Base-by-base conservation (phyloP, 495 filamentous ascomycete genomes). In the Penicillium taxi region DNA sequence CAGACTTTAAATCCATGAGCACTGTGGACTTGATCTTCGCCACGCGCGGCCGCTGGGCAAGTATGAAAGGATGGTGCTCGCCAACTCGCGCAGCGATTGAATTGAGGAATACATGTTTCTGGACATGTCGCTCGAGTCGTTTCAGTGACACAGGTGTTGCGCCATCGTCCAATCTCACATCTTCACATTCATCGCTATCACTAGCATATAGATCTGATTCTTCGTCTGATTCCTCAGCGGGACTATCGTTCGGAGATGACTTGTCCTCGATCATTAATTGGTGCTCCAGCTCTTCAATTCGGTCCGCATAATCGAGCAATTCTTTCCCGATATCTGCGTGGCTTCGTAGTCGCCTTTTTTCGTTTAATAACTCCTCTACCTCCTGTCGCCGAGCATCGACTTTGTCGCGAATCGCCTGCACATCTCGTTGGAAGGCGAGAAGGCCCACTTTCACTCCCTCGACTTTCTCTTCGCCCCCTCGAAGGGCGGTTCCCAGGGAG, bases 361-460 rank as follows among this genome's bases (percentile, higher is more conserved):
- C 69, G 31, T 65, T 59, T 31, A 85, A 38, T 44, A 78, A 55
- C 19, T 37, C 53, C 37, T 69, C 63, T 18, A 83, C 66, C 43
- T 83, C 78, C 31, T 39, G 43, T 25, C 58, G 67, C 39, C 72
- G 61, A 33, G 64, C 60, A 41, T 66, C 70, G 3, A 86, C 72
- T 42, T 57, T 71, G 33, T 56, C 63, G 36, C 66, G 67, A 23
- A 85, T 63, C 2, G 61, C 61, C 42, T 77, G 72, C 1, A 96
- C 74, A 39, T 88, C 88, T 45, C 88, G 74, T 45, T 75, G 66
- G 49, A 96, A 96, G 0, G 86, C 83, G 43, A 95, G 48, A 31
- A 96, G 56, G 6, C 86, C 88, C 1, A 99, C 84, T 19, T 86
- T 74, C 9, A 99, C 78, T 52, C 94, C 88, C 60, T 94, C 90